Conservation (phyloP, 768 basidiomycete genomes). For the Leccinum pellstonianum region DNA sequence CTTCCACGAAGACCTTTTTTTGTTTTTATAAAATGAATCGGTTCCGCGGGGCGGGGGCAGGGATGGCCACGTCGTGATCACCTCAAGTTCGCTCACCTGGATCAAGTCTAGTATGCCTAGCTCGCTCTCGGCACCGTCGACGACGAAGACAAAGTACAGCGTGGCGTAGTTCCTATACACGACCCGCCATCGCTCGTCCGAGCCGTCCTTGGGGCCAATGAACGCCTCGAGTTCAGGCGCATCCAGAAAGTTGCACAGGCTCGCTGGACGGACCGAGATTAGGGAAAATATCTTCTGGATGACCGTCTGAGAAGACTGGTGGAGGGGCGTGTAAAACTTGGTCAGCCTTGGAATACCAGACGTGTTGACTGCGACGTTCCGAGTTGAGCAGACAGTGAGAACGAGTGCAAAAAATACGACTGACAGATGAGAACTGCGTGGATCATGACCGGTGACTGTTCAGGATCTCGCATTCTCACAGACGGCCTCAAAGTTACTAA, state of each 20-base stretch:
- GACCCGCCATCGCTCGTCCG: constrained; percentile 72
- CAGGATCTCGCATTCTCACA: neutral
- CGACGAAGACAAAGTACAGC: constrained; percentile 95
- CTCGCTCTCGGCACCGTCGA: constrained; percentile 95
- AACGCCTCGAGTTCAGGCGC: constrained; percentile 82
- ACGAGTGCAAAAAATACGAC: constrained; percentile 26
- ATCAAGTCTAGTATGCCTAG: constrained; percentile 94
- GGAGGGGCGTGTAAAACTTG: constrained; percentile 86
- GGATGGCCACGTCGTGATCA: neutral
- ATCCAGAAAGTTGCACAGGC: constrained; percentile 95
- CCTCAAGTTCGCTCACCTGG: constrained; percentile 57
- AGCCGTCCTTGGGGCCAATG: constrained; percentile 51
- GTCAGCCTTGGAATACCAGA: constrained; percentile 81
- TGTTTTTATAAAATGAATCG: neutral
- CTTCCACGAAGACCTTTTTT: constrained; percentile 87
- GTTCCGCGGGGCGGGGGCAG: neutral
- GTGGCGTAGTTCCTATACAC: constrained; percentile 97
- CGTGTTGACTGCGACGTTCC: constrained; percentile 75
- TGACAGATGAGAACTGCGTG: constrained; percentile 85
- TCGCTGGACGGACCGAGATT: constrained; percentile 74
- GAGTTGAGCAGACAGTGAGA: constrained; percentile 20
- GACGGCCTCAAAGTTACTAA: neutral
- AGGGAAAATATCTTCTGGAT: constrained; percentile 90
- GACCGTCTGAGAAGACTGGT: constrained; percentile 57
- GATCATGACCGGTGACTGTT: constrained; percentile 62